Conservation (phyloP, 2,329 filamentous ascomycete genomes). For the Diaporthe sp. region DNA sequence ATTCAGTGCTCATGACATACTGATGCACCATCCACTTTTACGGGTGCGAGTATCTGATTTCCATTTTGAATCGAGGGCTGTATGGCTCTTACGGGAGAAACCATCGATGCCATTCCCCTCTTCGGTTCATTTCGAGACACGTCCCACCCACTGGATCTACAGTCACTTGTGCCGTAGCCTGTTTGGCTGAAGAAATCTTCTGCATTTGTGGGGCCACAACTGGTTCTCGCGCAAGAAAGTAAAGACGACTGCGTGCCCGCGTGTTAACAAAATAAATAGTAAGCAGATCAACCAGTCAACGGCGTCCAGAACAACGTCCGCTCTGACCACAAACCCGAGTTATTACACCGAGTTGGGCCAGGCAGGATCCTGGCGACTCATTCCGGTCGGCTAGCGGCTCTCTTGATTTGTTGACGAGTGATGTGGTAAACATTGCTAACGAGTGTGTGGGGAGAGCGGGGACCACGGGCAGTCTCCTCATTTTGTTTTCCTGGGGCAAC, state of each 20-base stretch:
- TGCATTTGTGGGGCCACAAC: not conserved
- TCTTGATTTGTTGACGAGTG: not conserved
- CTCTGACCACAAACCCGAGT: not conserved
- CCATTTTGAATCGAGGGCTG: not conserved
- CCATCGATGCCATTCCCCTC: not conserved
- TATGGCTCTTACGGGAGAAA: not conserved
- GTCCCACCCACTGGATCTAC: not conserved
- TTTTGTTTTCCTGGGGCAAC: slow-evolving; percentile 25
- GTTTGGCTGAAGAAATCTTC: not conserved
- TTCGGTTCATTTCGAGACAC: not conserved
- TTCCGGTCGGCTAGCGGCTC: not conserved
- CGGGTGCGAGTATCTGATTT: too few species aligned
- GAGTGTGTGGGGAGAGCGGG: slow-evolving; percentile 4
- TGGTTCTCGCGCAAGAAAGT: not conserved
- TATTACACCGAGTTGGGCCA: not conserved
- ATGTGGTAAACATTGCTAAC: slow-evolving; percentile 9
- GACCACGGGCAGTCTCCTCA: slow-evolving; percentile 16
- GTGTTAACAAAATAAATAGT: not conserved
- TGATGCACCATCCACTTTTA: too few species aligned
- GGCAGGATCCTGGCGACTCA: not conserved
- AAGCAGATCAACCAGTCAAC: not conserved
- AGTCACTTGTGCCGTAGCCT: not conserved
- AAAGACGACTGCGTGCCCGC: not conserved
- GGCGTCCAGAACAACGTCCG: slow-evolving; percentile 11
- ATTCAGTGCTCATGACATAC: too few species aligned